A percentile compares a stretch with the other conserved stretches of the same genome.
These are phyloP conservation scores for Durusdinium trenchii DNA, from an alignment of 73 alveolate genomes.

Conservation along the genomic window DNA sequence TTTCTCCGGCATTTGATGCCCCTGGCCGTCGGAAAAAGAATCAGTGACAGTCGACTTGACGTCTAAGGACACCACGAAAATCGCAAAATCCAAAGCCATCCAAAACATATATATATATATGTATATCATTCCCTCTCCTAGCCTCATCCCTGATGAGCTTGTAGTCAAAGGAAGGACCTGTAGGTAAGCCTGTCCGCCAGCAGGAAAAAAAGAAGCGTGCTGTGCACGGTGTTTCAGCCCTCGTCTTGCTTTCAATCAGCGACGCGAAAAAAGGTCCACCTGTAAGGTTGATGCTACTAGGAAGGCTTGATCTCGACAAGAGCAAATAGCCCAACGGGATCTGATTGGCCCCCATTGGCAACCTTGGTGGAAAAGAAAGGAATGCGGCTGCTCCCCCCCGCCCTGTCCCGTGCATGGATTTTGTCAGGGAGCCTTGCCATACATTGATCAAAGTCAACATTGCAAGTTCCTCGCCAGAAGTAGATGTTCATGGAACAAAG, in stretches of 20 bases:
- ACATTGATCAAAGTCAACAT: neutral
- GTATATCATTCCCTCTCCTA: neutral
- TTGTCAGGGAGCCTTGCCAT: constrained; percentile 11
- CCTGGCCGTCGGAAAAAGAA: neutral
- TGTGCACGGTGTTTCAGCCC: too few species aligned
- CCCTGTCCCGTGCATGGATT: neutral
- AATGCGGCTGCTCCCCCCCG: neutral
- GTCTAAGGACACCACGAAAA: neutral
- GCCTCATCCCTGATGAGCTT: constrained; percentile 7
- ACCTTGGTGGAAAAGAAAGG: neutral
- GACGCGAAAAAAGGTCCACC: too few species aligned
- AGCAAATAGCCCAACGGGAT: constrained; percentile 47
- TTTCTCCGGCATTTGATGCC: constrained; percentile 39
- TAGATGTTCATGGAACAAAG: constrained; percentile 21
- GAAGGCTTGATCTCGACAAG: neutral
- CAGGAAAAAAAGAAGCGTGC: too few species aligned
- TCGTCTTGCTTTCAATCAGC: too few species aligned
- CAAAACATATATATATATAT: neutral
- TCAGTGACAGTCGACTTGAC: neutral
- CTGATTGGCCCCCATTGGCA: constrained; percentile 52
- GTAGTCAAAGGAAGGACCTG: constrained; percentile 1
- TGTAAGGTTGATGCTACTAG: constrained; percentile 49
- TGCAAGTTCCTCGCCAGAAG: constrained; percentile 29
- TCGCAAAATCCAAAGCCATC: neutral
- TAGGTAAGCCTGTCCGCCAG: constrained; percentile 13